A percentile compares a stretch with the other conserved stretches of the same genome.
Conservation (phyloP, 176 grass and related monocot genomes). For the maize (Zea mays) region Zm-B73-REFERENCE-NAM-5.0 NC_050097.1:7801501-7802000, state of each 20-base stretch:
- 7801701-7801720: not conserved
- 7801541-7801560: conserved; percentile 2
- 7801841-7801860: not conserved
- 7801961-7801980: not conserved
- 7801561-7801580: not conserved
- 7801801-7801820: too few relatives aligned
- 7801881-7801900: not conserved
- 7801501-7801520: conserved; percentile 16
- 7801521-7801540: not conserved
- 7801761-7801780: not conserved
- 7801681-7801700: not conserved
- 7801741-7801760: not conserved
- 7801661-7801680: not conserved
- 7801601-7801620: conserved; percentile 15
- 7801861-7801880: not conserved
- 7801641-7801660: not conserved
- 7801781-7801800: too few relatives aligned
- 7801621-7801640: conserved; percentile 28
- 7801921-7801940: not conserved
- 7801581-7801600: not conserved
- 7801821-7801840: not conserved
- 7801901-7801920: not conserved
- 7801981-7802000: not conserved
- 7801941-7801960: not conserved
- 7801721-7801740: not conserved